Percentiles rank a stretch among this genome's conserved stretches.
Conservation (phyloP, 2,329 filamentous ascomycete species). For the Mariannaea sp. region DNA sequence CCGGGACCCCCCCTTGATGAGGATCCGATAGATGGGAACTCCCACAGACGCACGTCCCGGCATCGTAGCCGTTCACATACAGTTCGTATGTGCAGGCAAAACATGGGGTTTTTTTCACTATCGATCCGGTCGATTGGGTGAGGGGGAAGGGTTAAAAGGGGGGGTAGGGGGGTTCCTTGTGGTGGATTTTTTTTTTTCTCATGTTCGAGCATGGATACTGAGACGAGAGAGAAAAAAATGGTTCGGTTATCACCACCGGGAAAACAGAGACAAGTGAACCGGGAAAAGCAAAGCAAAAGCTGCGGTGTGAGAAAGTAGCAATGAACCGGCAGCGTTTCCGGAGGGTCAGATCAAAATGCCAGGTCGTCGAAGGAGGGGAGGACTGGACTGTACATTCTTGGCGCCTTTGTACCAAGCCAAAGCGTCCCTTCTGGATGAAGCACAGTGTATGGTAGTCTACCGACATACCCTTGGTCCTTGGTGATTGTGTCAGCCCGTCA, state of each 20-base stretch:
- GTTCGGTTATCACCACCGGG: slow-evolving; percentile 2
- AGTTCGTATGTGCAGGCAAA: too few relatives aligned
- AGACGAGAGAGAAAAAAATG: neutral
- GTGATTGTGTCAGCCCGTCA: slow-evolving; percentile 9
- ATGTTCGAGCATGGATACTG: neutral
- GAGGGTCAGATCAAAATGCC: slow-evolving; percentile 1
- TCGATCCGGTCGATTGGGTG: neutral
- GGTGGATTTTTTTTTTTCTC: too few relatives aligned
- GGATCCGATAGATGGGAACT: slow-evolving; percentile 11
- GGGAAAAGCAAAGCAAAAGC: slow-evolving; percentile 6
- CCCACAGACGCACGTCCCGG: slow-evolving; percentile 9
- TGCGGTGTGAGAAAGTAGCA: slow-evolving; percentile 7
- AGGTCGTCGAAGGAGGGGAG: too few relatives aligned
- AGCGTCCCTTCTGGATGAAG: too few relatives aligned
- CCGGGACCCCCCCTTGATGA: slow-evolving; percentile 4
- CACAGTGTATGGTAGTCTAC: neutral
- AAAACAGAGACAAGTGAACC: slow-evolving; percentile 8
- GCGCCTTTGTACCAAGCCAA: too few relatives aligned
- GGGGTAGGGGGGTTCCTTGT: too few relatives aligned
- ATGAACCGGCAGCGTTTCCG: slow-evolving; percentile 12
- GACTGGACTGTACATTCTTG: too few relatives aligned
- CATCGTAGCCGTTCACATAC: slow-evolving; percentile 2
- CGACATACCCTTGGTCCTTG: too few relatives aligned
- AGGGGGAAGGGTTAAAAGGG: neutral
- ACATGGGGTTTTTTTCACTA: neutral